These are phyloP conservation scores for Fusarium sp. DNA, from an alignment of 2,329 filamentous ascomycete genomes.

Conservation along the genomic window DNA sequence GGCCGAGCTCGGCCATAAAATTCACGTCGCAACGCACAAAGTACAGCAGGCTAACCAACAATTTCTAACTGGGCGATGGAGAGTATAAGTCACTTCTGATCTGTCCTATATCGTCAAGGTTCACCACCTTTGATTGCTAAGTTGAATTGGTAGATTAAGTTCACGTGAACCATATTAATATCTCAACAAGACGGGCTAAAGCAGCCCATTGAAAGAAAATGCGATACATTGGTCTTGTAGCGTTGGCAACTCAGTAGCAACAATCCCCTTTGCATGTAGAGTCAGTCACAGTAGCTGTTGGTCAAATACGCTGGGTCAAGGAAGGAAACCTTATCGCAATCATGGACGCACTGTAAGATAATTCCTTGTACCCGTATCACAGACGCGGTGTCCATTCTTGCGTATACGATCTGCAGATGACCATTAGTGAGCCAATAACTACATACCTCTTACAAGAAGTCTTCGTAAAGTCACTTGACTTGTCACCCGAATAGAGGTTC, in stretches of 20 bases:
- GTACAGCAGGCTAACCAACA: background rate
- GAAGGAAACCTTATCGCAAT: rapidly evolving
- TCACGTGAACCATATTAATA: rapidly evolving
- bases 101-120: rapidly evolving
- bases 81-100: too few relatives aligned
- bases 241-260: rapidly evolving
- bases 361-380: background rate
- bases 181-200: rapidly evolving
- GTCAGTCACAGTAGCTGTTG: rapidly evolving
- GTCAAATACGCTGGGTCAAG: rapidly evolving
- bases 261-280: background rate
- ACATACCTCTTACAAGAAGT: too few relatives aligned
- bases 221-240: rapidly evolving
- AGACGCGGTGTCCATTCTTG: too few relatives aligned
- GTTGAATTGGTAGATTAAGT: background rate
- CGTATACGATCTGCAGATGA: too few relatives aligned
- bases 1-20: constrained; percentile 9
- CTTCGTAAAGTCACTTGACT: too few relatives aligned
- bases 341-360: rapidly evolving
- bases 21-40: background rate
- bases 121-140: rapidly evolving
- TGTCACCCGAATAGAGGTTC: too few relatives aligned
- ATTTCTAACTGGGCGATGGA: too few relatives aligned
- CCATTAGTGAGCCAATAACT: too few relatives aligned
- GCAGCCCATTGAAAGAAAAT: rapidly evolving